Conservation (phyloP, 306 rosid species). For the Acacia crassicarpa region DNA sequence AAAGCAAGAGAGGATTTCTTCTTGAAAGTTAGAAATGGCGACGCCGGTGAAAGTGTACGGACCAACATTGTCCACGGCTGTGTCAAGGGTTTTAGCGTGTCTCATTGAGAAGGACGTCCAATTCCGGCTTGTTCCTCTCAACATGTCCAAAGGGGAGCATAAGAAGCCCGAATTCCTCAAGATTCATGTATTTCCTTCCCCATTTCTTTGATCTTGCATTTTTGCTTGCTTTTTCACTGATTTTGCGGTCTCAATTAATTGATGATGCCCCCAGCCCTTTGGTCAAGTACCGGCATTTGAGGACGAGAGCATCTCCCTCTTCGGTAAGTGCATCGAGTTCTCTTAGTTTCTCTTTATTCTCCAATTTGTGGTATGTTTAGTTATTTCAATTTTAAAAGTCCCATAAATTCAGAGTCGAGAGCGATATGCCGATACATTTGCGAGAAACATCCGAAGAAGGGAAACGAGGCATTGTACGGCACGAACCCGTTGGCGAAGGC, state of each 20-base stretch:
- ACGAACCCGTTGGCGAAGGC: slow-evolving; percentile 63
- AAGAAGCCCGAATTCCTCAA: slow-evolving; percentile 66
- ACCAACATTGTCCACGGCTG: slow-evolving; percentile 73
- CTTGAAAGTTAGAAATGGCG: slow-evolving; percentile 42
- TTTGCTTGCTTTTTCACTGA: neutral
- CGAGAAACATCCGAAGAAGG: slow-evolving; percentile 56
- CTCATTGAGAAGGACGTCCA: slow-evolving; percentile 68
- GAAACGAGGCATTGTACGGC: slow-evolving; percentile 69
- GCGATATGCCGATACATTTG: slow-evolving; percentile 85
- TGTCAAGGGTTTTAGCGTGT: slow-evolving; percentile 79
- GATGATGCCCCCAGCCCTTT: slow-evolving; percentile 52
- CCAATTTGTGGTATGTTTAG: neutral
- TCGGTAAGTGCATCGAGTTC: slow-evolving; percentile 45
- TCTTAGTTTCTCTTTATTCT: neutral
- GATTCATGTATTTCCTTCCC: slow-evolving; percentile 47
- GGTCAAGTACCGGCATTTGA: slow-evolving; percentile 93
- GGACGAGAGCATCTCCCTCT: slow-evolving; percentile 60
- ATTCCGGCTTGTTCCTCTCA: slow-evolving; percentile 59
- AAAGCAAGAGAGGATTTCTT: neutral
- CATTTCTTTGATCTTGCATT: neutral
- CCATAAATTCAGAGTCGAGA: slow-evolving; percentile 61
- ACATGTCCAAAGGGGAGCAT: slow-evolving; percentile 89
- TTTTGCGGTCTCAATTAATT: neutral
- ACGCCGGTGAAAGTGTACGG: slow-evolving; percentile 77
- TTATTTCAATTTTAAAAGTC: neutral